Evolutionary conservation across 495 filamentous ascomycete genomes (phyloP), one percentile per base, ranked within the genome.

Genomic region (Aspergillus sparsus): DNA sequence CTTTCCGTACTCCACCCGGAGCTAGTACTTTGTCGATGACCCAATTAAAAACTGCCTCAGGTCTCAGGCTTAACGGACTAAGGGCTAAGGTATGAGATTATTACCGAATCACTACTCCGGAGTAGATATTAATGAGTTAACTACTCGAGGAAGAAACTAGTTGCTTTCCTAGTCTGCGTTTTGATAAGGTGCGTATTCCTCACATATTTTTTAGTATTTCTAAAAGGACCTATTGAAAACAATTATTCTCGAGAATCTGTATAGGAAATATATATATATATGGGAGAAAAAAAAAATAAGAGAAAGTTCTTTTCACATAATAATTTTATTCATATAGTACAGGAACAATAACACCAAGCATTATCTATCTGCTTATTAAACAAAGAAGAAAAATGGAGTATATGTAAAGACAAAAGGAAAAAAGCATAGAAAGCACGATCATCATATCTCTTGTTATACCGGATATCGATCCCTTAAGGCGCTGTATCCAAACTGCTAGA

Each of bases 401-500:
- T 51, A 34, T 33, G 21, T 32, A 5, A 51, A 51, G 10, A 51
- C 15, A 51, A 4, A 5, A 42, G 12, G 5, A 12, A 42, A 51
- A 51, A 31, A 33, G 49, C 21, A 12, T 21, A 51, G 49, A 51
- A 10, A 18, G 44, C 27, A 47, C 27, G 9, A 18, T 16, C 44
- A 21, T 10, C 6, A 13, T 11, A 42, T 11, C 15, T 42, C 39
- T 21, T 21, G 16, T 47, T 47, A 18, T 41, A 46, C 3, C n/a
- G 27, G 39, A 54, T 5, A n/a, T n/a, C 15, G 16, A 13, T 47
- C 41, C 18, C 44, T 74, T 68, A 82, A 54, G 74, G 70, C 42
- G 79, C 80, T 15, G 75, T 84, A 72, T 93, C 89, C 47, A 92
- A 64, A 35, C 80, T 76, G 7, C 85, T 87, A n/a, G 83, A 77